Conservation (phyloP, 371 early-diverging fungal species). For the Mucor velutinosus region DNA sequence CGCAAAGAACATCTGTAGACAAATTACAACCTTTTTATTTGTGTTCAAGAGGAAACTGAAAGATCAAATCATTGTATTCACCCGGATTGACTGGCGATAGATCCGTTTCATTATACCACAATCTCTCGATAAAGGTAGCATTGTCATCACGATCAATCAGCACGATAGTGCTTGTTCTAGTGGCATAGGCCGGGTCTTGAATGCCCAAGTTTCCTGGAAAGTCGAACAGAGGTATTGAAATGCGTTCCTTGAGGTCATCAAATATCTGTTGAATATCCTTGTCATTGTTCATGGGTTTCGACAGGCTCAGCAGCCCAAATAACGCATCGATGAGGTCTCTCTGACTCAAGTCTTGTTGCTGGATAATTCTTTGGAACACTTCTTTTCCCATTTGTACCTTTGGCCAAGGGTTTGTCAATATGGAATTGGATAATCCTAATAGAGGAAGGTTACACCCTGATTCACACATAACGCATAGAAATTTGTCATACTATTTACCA, state of each 20-base stretch:
- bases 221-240: constrained; percentile 37
- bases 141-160: constrained; percentile 51
- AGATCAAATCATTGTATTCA: constrained; percentile 8
- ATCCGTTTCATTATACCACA: constrained; percentile 27
- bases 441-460: neutral
- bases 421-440: constrained; percentile 55
- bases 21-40: neutral
- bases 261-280: constrained; percentile 11
- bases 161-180: constrained; percentile 57
- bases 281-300: constrained; percentile 20
- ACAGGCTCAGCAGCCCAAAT: constrained; percentile 48
- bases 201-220: neutral
- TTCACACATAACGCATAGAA: neutral
- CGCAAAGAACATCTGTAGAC: no score
- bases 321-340: constrained; percentile 45
- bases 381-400: constrained; percentile 47
- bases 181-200: constrained; percentile 35
- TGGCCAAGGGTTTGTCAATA: constrained; percentile 53
- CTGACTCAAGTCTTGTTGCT: constrained; percentile 18
- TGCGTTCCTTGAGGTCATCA: constrained; percentile 35
- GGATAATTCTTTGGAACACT: constrained; percentile 35
- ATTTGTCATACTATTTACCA: constrained; percentile 26
- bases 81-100: neutral
- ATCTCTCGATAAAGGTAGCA: constrained; percentile 47
- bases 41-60: constrained; percentile 3